Base-by-base conservation (phyloP, 1,284 basidiomycete genomes). In the Trametes versicolor region DNA sequence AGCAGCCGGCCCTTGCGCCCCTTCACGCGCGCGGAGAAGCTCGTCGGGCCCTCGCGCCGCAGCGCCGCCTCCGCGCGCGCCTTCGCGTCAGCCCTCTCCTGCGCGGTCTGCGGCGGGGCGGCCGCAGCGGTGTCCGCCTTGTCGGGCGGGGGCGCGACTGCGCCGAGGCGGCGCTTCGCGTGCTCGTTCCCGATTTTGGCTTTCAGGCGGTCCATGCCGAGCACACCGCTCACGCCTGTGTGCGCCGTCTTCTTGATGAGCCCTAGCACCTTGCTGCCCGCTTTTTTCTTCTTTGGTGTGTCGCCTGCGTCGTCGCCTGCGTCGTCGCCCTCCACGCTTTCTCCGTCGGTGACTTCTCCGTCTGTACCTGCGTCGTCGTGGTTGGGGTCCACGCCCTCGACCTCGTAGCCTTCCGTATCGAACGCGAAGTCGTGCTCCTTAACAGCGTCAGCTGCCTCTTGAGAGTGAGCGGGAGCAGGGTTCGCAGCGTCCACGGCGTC, bases 11-110 rank as follows among this genome's bases (percentile, higher is more conserved):
- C 75, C 56, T 71, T 73, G 68, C 65, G 70, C 6, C 74, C 75
- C 47, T 69, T 66, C 55, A 70, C 50, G 37, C 75, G 72, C 32
- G 69, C 73, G 6, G 70, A 70, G 68, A 73, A 76, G 27, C 71
- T 70, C 55, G 71, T 74, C 37, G 75, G 75, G 23, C 75, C 75
- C 60, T 76, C 75, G 25, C 72, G 69, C 62, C 36, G 54, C n/a
- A 69, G 43, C 39, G 64, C 62, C n/a, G 57, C 68, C 19, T 69
- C 66, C 27, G 68, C 62, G 45, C 55, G 54, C 36, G 61, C 61
- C 29, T 41, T 25, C 47, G 58, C 50, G 4, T 37, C 10, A 36
- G 29, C 50, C 50, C 63, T 58, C 39, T 23, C 23, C 36, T 52
- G 37, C 8, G 63, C 36, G 50, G 36, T 45, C 56, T 47, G 32